Conservation (phyloP, 352 stramenopile genomes). For the Phytophthora ramorum region DNA sequence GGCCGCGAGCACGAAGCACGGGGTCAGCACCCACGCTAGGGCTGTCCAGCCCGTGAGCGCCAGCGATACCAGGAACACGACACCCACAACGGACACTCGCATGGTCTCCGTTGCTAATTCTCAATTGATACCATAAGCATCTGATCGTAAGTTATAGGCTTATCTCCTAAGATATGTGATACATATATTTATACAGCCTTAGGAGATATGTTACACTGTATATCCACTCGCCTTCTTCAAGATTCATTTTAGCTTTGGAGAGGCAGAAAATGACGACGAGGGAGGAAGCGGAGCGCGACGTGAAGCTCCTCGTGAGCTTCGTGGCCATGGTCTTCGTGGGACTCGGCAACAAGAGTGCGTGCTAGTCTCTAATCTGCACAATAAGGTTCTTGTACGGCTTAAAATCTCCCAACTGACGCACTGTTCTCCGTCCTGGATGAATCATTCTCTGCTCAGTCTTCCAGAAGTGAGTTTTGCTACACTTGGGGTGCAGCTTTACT, state of each 20-base stretch:
- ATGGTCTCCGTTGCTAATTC: slow-evolving; percentile 26
- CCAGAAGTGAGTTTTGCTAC: slow-evolving; percentile 44
- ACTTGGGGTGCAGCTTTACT: background rate
- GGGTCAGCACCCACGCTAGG: slow-evolving; percentile 63
- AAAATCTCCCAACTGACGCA: slow-evolving; percentile 57
- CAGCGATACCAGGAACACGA: slow-evolving; percentile 58
- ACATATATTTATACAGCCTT: background rate
- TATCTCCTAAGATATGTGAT: background rate
- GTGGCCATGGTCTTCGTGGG: slow-evolving; percentile 85
- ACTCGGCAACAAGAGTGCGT: slow-evolving; percentile 86
- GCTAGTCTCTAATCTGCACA: background rate
- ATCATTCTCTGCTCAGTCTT: slow-evolving; percentile 38
- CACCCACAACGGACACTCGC: slow-evolving; percentile 48
- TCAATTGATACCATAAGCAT: no score
- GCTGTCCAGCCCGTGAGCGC: slow-evolving; percentile 64
- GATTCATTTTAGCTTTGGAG: slow-evolving; percentile 12
- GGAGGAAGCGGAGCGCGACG: slow-evolving; percentile 46
- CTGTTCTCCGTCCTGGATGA: slow-evolving; percentile 15
- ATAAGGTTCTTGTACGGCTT: background rate
- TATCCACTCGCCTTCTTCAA: slow-evolving; percentile 2
- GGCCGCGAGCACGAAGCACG: slow-evolving; percentile 53
- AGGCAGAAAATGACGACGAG: slow-evolving; percentile 31
- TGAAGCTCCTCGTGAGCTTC: slow-evolving; percentile 84
- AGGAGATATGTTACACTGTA: background rate
- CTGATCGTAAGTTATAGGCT: background rate